Conservation (phyloP, 2,329 filamentous ascomycete species). For the Fusarium sp. region DNA sequence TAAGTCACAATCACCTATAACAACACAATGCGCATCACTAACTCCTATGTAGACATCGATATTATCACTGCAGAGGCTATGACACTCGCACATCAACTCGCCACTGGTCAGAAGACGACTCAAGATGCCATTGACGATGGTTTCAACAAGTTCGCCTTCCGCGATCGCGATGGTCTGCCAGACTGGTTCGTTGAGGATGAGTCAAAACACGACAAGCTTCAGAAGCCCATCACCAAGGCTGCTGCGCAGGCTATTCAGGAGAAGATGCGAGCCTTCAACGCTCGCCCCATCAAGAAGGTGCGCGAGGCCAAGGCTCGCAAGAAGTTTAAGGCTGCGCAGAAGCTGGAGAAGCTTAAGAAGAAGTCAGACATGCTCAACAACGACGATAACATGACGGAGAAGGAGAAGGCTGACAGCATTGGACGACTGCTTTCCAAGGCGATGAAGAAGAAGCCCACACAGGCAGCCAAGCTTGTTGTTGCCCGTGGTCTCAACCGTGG, state of each 20-base stretch:
- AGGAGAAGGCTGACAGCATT: slow-evolving; percentile 92
- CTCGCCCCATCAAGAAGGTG: slow-evolving; percentile 98
- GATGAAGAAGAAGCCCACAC: slow-evolving; percentile 85
- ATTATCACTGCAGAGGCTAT: slow-evolving; percentile 99
- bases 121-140: slow-evolving; percentile 88
- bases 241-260: slow-evolving; percentile 94
- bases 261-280: slow-evolving; percentile 91
- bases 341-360: slow-evolving; percentile 94
- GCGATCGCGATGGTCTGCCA: slow-evolving; percentile 89
- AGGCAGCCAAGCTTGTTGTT: slow-evolving; percentile 88
- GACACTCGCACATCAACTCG: slow-evolving; percentile 93
- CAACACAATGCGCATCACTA: slow-evolving; percentile 1
- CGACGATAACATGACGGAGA: slow-evolving; percentile 93
- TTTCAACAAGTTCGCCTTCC: slow-evolving; percentile 93
- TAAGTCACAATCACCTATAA: slow-evolving; percentile 51
- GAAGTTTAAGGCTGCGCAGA: slow-evolving; percentile 94
- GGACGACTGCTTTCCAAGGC: slow-evolving; percentile 84
- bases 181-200: slow-evolving; percentile 99
- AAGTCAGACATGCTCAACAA: slow-evolving; percentile 92
- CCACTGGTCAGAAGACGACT: slow-evolving; percentile 83
- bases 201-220: slow-evolving; percentile 80
- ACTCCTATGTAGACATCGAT: slow-evolving; percentile 76
- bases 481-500: slow-evolving; percentile 87
- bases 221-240: slow-evolving; percentile 91
- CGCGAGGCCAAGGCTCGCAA: slow-evolving; percentile 95